These are phyloP conservation scores for Teunomyces stri DNA, from an alignment of 805 yeast species.

Conservation along the genomic window DNA sequence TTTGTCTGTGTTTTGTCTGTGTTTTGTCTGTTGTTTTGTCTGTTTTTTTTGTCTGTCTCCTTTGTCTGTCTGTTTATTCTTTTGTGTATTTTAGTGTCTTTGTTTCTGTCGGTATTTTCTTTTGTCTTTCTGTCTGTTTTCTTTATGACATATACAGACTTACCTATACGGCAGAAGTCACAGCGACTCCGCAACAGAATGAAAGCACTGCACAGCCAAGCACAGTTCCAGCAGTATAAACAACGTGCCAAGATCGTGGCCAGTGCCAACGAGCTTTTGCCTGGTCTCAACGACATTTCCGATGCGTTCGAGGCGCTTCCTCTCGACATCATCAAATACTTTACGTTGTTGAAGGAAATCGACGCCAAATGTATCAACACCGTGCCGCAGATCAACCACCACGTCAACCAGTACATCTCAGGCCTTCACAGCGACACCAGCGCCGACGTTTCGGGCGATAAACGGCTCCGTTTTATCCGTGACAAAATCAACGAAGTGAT, in stretches of 20 bases:
- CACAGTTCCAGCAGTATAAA: constrained; percentile 34
- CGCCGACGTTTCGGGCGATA: constrained; percentile 17
- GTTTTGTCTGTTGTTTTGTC: no score
- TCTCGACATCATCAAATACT: constrained; percentile 72
- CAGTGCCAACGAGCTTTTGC: constrained; percentile 43
- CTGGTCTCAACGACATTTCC: constrained; percentile 87
- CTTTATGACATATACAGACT: constrained; percentile 18
- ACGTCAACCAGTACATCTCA: constrained; percentile 48
- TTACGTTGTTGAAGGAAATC: constrained; percentile 85
- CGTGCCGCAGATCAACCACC: constrained; percentile 60
- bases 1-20: no score
- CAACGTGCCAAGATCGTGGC: constrained; percentile 31
- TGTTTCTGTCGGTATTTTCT: no score
- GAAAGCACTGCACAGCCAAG: constrained; percentile 18
- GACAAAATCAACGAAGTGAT: constrained; percentile 62
- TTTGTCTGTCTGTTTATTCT: no score
- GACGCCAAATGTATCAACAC: constrained; percentile 88
- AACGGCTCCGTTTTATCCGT: constrained; percentile 38
- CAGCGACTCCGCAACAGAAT: constrained; percentile 26
- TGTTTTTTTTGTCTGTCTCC: no score
- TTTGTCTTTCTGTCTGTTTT: no score
- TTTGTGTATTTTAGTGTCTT: no score
- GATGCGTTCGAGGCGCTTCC: constrained; percentile 94
- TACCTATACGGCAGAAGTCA: constrained; percentile 33
- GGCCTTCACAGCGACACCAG: constrained; percentile 15